A percentile compares a stretch with the other conserved stretches of the same genome.
These are phyloP conservation scores for Solanum boliviense DNA, from an alignment of 257 asterid genomes.

Conservation along the genomic window DNA sequence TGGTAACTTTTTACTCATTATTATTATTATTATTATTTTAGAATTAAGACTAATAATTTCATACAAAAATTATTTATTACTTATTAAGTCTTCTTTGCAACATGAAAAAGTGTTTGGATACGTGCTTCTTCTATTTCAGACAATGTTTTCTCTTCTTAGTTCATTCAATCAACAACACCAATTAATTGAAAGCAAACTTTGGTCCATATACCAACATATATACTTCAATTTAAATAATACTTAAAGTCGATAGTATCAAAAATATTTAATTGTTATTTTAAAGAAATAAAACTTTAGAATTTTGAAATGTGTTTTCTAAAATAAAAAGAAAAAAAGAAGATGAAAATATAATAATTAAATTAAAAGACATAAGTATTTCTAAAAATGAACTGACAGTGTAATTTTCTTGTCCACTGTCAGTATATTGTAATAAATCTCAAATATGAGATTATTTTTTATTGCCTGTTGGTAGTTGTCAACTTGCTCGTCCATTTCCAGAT, in stretches of 20 bases:
- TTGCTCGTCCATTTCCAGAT: conserved; percentile 31
- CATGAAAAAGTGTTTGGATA: background rate
- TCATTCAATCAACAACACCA: background rate
- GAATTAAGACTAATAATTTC: background rate
- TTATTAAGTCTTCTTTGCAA: background rate
- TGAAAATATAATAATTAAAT: background rate
- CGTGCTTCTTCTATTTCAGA: background rate
- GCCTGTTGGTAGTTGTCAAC: conserved; percentile 70
- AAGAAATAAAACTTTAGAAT: background rate
- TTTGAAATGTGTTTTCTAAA: background rate
- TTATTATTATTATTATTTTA: no score
- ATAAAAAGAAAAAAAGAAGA: background rate
- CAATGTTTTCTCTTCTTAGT: background rate
- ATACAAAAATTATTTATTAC: no score
- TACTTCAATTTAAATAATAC: background rate
- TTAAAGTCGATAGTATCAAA: no score
- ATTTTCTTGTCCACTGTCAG: no score
- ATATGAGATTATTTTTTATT: no score
- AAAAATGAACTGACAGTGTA: no score
- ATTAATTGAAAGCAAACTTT: background rate
- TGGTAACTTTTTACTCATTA: background rate
- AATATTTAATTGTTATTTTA: no score
- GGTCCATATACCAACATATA: background rate
- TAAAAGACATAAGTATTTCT: no score
- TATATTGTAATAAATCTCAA: no score